Conservation (phyloP, 73 alveolate species). For the Paramecium tetraurelia region DNA sequence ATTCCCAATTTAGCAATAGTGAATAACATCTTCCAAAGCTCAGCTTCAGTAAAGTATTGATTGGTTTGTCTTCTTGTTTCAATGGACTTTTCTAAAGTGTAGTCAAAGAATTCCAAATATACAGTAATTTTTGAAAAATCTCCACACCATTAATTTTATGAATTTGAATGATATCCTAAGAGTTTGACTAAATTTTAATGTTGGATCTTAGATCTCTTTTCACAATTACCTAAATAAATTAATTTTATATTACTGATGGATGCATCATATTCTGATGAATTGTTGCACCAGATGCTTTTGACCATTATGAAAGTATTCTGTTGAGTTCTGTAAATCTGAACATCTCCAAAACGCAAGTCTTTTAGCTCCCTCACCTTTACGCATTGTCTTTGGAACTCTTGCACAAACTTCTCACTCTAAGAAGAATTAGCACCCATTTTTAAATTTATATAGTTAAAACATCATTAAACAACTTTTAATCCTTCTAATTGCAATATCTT, state of each 20-base stretch:
- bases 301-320: neutral
- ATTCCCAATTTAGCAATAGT: constrained; percentile 1
- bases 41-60: constrained; percentile 16
- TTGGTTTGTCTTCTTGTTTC: neutral
- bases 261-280: neutral
- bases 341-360: constrained; percentile 28
- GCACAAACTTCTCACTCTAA: neutral
- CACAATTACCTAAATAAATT: neutral
- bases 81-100: neutral
- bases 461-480: neutral
- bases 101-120: constrained; percentile 32
- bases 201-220: neutral
- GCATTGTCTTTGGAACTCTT: neutral
- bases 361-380: neutral
- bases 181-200: neutral
- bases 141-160: constrained; percentile 20
- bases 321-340: neutral
- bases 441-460: neutral
- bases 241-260: neutral
- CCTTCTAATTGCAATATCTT: constrained; percentile 63
- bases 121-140: constrained; percentile 40
- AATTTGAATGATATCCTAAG: constrained; percentile 32
- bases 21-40: constrained; percentile 12
- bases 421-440: constrained; percentile 28
- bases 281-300: constrained; percentile 9